These are phyloP conservation scores for Nicotiana attenuata DNA, from an alignment of 257 asterid genomes.

Conservation along the genomic window DNA sequence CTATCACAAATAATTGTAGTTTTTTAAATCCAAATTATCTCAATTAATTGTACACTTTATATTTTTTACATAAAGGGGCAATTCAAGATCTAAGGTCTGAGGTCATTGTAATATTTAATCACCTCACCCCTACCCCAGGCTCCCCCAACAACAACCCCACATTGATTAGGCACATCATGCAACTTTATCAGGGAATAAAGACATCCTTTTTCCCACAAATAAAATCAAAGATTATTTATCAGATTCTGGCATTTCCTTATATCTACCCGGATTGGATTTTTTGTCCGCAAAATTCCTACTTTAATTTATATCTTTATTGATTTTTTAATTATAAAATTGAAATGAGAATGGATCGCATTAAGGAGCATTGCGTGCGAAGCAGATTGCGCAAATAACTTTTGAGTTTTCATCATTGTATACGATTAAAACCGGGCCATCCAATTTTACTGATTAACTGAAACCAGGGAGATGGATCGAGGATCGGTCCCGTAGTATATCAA, in stretches of 20 bases:
- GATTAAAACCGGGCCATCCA: no score
- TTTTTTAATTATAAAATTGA: not conserved
- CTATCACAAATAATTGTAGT: no score
- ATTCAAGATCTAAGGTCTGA: not conserved
- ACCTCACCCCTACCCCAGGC: not conserved
- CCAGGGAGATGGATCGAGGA: no score
- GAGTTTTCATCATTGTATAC: not conserved
- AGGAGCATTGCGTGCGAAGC: not conserved
- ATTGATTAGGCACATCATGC: not conserved
- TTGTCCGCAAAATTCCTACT: not conserved
- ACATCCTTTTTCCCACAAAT: not conserved
- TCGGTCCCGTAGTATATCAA: no score
- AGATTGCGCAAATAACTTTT: not conserved
- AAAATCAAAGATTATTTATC: not conserved
- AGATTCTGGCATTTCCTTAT: not conserved
- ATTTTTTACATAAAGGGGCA: not conserved
- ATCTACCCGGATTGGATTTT: not conserved
- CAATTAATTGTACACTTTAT: no score
- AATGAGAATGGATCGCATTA: not conserved
- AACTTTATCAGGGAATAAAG: not conserved
- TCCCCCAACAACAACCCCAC: not conserved
- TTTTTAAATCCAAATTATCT: no score
- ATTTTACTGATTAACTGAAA: no score
- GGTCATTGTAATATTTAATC: not conserved
- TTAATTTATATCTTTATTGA: not conserved